Percentiles rank a stretch among this genome's conserved stretches.
phyloP scores from a whole-genome alignment of 2,329 filamentous ascomycete genomes.

The Botrytis fragariae region DNA sequence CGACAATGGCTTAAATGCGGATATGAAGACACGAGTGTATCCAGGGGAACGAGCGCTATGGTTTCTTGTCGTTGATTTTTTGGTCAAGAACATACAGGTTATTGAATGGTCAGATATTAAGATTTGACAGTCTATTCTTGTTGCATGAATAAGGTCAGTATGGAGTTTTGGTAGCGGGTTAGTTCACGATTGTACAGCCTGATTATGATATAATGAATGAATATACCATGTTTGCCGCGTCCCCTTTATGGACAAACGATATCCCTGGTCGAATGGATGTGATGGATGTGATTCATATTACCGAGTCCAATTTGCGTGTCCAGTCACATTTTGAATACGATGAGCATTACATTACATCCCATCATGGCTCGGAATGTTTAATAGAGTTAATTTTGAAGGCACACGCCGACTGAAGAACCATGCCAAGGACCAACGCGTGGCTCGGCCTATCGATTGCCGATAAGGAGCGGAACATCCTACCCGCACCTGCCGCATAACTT shows the following conservation, averaged over 20 bases:
- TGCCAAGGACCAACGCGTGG: background rate
- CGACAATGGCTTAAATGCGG: slow-evolving; percentile 23
- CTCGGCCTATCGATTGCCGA: slow-evolving; percentile 2
- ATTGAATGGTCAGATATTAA: background rate
- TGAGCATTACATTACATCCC: background rate
- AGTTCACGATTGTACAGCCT: background rate
- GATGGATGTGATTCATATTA: background rate
- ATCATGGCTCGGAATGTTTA: background rate
- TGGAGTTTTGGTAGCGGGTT: slow-evolving; percentile 6
- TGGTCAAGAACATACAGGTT: background rate
- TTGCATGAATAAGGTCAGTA: background rate
- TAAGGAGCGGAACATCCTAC: background rate
- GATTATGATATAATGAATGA: slow-evolving; percentile 19
- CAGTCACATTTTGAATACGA: background rate
- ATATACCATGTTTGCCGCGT: background rate
- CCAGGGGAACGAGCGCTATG: background rate
- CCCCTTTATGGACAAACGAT: background rate
- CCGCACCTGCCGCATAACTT: background rate
- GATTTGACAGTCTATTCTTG: background rate
- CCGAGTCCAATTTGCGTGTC: background rate
- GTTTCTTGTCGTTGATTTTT: background rate
- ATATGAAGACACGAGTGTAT: background rate
- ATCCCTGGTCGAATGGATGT: background rate
- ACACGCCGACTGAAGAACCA: background rate
- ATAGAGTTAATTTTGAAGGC: background rate